Evolutionary conservation across 208 protist species (phyloP), one percentile per base, ranked within the genome.

Genomic region (Leptomonas pyrrhocoris): DNA sequence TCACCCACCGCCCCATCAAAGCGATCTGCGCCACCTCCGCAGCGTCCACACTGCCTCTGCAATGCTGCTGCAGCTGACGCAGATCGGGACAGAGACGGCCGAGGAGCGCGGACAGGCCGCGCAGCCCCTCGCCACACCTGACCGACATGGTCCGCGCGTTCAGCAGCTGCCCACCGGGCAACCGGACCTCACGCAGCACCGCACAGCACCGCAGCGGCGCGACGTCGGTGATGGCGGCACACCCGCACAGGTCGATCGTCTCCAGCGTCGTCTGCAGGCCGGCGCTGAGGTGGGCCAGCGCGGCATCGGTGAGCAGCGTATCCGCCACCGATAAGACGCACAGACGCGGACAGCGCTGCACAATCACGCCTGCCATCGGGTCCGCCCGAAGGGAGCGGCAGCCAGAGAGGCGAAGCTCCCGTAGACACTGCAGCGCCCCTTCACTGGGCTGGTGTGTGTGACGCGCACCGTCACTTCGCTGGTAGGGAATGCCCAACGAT

Each of bases 21-120:
- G 58, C 21, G 23, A 64, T 43, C 40, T 64, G 15, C 43, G 43
- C 58, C 43, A 64, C 43, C 25, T 64, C 58, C 18, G 58, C 58
- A 6, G 43, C 58, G 19, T 50, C 43, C 58, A 64, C 40, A 27
- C 23, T 51, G 43, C 40, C 58, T 11, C 23, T 50, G 28, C 28
- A 31, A 19, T 53, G 58, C 43, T 53, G 43, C 43, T 64, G 58
- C 43, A 64, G 23, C 0, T 15, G 58, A 18, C 58, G 40, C 6
- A 64, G 43, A 27, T 53, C 27, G 7, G 43, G 58, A 28, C 58
- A 64, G 58, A 64, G 43, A 4, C 28, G 25, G 27, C 58, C 58
- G 0, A 53, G 40, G 43, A 53, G 18, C 58, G 40, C 58, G 7
- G 43, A 53, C 13, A 64, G 19, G 15, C 28, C 58, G 11, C 40